Evolutionary conservation across 495 filamentous ascomycete species (phyloP), one percentile per base, ranked within the genome.

Genomic region (Podospora conica): DNA sequence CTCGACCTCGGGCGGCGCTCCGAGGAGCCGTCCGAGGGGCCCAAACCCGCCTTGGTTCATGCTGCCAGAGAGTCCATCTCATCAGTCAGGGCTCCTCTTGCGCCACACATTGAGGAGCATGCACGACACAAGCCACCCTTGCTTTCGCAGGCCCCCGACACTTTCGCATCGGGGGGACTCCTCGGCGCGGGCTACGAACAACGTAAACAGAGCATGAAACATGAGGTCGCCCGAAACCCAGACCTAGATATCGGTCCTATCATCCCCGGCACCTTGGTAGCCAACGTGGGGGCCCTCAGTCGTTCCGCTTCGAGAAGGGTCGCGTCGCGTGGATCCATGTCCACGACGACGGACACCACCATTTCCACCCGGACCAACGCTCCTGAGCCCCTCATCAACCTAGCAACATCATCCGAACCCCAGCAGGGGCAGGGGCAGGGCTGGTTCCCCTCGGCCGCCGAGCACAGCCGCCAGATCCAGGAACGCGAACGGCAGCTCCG

Each of bases 391-490:
- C 40, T 48, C 40, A 48, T 48, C 40, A 48, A 48, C 40, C 40
- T 48, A n/a, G 18, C 18, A n/a, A 7, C 18, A n/a, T 48, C 40
- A 5, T 48, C 40, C 18, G 40, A 48, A 48, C 40, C 40, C 15
- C 12, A 12, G 40, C 40, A 48, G 3, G 18, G 40, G 5, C 18
- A 48, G 40, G 40, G 40, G 15, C 40, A 68, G 23, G 72, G 75
- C 22, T 82, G 80, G 80, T 79, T 80, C 59, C 79, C 79, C n/a
- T 81, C 79, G 6, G 79, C 79, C 31, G 48, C 76, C 4, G 77
- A 81, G 58, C 77, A 81, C 62, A 77, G 75, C 40, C 3, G 75
- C 78, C 12, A 76, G 73, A 27, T 62, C 75, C 40, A 48, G 40
- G 40, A 48, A 18, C 40, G 74, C 72, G 54, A 73, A 61, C 61